Evolutionary conservation across 1,139 yeast genomes (phyloP).

Genomic region (Nadsonia starkeyi-henricii): DNA sequence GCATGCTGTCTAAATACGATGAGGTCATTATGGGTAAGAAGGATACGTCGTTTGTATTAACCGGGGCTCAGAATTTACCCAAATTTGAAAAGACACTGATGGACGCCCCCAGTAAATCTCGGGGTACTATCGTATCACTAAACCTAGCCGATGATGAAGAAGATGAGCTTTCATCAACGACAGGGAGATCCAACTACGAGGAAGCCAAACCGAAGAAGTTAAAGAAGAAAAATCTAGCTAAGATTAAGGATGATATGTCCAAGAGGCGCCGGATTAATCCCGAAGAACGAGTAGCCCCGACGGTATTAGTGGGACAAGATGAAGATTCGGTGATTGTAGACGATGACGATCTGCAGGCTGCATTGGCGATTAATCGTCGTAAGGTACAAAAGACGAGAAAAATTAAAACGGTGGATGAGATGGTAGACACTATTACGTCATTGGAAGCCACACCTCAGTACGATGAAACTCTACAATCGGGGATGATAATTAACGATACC

Average conservation of each 20-base stretch:
- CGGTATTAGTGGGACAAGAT: neutral
- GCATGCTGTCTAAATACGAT: neutral
- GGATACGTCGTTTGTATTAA: neutral
- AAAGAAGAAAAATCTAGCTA: neutral
- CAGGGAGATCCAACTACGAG: neutral
- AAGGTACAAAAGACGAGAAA: neutral
- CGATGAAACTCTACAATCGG: constrained; percentile 18
- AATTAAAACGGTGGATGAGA: neutral
- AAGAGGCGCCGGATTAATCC: neutral
- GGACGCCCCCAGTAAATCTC: neutral
- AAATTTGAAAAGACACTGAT: neutral
- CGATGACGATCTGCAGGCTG: neutral
- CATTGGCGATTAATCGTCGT: neutral
- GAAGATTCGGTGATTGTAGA: neutral
- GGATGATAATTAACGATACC: constrained; percentile 42
- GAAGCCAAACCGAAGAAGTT: neutral
- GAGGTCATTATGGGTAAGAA: neutral
- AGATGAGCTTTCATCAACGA: neutral
- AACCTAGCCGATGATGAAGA: neutral
- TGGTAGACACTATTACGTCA: neutral
- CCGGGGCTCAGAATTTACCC: neutral
- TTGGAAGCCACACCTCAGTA: neutral
- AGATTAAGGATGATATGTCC: neutral
- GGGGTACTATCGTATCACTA: neutral
- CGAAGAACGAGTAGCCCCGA: neutral